These are phyloP conservation scores for Spinacia oleracea DNA, from an alignment of 179 eudicot species.

Conservation along the genomic window DNA sequence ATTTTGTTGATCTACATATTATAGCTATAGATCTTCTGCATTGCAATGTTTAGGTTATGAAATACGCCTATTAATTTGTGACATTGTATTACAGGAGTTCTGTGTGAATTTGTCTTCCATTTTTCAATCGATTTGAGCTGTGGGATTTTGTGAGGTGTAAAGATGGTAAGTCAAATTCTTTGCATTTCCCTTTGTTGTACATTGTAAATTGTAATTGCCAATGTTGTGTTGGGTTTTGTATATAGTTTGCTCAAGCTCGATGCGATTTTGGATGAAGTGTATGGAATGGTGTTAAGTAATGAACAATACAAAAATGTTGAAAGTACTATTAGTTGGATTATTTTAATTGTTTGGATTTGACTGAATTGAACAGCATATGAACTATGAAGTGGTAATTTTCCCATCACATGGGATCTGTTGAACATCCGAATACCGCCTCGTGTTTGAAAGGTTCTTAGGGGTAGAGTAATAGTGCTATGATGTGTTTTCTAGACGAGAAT, in stretches of 20 bases:
- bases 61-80: slow-evolving; percentile 4
- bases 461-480: not conserved
- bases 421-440: not conserved
- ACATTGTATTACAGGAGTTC: slow-evolving; percentile 13
- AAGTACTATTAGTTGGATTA: not conserved
- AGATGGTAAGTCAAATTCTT: slow-evolving; percentile 24
- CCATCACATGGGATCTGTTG: not conserved
- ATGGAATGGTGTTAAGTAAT: not conserved
- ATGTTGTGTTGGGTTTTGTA: not conserved
- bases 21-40: not conserved
- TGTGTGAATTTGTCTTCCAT: not conserved
- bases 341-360: not conserved
- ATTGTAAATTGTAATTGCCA: not conserved
- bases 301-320: too few relatives aligned
- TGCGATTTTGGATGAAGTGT: not conserved
- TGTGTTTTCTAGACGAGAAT: not conserved
- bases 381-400: not conserved
- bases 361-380: not conserved
- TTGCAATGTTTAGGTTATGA: not conserved
- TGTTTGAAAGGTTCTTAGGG: not conserved
- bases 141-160: slow-evolving; percentile 9
- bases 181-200: not conserved
- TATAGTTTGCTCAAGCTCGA: not conserved
- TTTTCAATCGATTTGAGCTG: not conserved
- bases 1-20: slow-evolving; percentile 3